Evolutionary conservation across 2,329 filamentous ascomycete genomes (phyloP).

Genomic region (Fusarium guadeloupense): DNA sequence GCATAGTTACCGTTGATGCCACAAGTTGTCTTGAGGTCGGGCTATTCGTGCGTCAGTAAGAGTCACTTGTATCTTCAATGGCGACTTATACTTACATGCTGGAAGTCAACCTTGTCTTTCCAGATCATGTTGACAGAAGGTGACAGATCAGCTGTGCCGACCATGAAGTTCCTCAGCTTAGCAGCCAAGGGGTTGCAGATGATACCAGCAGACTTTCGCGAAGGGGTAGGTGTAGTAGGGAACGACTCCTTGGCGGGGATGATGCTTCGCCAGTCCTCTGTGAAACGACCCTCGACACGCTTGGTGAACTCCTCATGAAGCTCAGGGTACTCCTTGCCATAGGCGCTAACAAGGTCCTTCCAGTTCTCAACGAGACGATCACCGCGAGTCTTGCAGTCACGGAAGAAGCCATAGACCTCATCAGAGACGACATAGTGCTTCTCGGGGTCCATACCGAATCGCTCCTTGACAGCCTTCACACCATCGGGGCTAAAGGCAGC

Average conservation of each 20-base stretch:
- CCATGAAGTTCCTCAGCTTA: constrained; percentile 59
- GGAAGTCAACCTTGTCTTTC: constrained; percentile 61
- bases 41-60: constrained; percentile 37
- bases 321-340: constrained; percentile 58
- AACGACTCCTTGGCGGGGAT: constrained; percentile 57
- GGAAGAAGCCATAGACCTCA: constrained; percentile 61
- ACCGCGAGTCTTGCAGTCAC: constrained; percentile 55
- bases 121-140: constrained; percentile 66
- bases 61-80: neutral
- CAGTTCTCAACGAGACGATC: constrained; percentile 58
- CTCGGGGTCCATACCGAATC: constrained; percentile 49
- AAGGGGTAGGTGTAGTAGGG: constrained; percentile 57
- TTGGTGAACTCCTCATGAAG: constrained; percentile 58
- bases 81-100: constrained; percentile 49
- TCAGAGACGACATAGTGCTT: constrained; percentile 52
- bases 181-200: constrained; percentile 62
- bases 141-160: constrained; percentile 63
- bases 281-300: constrained; percentile 58
- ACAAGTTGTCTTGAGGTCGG: constrained; percentile 51
- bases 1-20: constrained; percentile 64
- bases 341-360: constrained; percentile 54
- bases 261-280: constrained; percentile 58
- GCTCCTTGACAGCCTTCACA: constrained; percentile 53
- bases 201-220: constrained; percentile 59
- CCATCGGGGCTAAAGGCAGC: constrained; percentile 64